A percentile compares a stretch with the other conserved stretches of the same genome.
Evolutionary conservation across 176 grass and related monocot genomes (phyloP).

Genomic region (Musa schizocarpa): DNA sequence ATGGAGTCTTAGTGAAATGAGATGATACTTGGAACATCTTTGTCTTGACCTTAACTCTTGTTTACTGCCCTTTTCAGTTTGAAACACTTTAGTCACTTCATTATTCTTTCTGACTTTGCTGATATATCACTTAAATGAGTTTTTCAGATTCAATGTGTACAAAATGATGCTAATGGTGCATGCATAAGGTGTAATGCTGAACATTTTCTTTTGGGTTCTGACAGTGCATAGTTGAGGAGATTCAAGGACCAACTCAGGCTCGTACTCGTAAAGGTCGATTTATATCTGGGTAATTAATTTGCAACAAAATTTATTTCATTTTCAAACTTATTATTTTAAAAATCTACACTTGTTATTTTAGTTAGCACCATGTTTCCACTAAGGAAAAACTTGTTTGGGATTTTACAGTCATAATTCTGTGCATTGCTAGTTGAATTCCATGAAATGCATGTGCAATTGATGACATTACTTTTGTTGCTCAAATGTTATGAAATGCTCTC

Average conservation of each 20-base stretch:
- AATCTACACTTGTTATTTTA: background rate
- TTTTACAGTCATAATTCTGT: background rate
- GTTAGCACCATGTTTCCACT: background rate
- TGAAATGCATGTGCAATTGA: background rate
- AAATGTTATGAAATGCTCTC: background rate
- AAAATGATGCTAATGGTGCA: background rate
- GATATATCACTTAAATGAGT: background rate
- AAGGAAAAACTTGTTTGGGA: background rate
- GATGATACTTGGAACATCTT: too few relatives aligned
- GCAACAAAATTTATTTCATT: background rate
- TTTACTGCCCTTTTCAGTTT: background rate
- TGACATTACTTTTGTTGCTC: background rate
- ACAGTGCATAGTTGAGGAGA: slow-evolving; percentile 97
- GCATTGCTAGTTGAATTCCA: background rate
- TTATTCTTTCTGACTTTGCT: background rate
- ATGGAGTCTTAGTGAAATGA: too few relatives aligned
- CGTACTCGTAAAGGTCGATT: slow-evolving; percentile 92
- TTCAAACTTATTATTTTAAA: background rate
- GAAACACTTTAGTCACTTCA: background rate
- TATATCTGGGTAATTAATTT: slow-evolving; percentile 86
- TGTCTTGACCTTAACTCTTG: background rate
- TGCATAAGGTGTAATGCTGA: background rate
- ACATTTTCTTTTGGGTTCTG: slow-evolving; percentile 16
- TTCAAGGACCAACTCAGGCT: slow-evolving; percentile 83
- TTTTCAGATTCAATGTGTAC: background rate